These are phyloP conservation scores for Scheffersomyces segobiensis DNA, from an alignment of 1,139 yeast species.

Conservation along the genomic window DNA sequence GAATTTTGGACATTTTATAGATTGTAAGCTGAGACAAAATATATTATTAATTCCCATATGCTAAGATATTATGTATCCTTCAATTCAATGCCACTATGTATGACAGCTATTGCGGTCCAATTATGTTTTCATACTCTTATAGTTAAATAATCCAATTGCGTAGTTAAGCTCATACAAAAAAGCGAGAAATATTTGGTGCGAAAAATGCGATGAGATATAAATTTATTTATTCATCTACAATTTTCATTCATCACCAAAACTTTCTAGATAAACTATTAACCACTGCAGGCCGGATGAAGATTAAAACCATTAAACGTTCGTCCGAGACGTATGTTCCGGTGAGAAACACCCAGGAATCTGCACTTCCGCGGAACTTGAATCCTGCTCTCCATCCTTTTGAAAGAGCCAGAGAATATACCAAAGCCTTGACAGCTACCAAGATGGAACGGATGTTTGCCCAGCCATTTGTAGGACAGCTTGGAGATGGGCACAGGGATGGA, in stretches of 20 bases:
- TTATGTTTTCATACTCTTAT: too few species aligned
- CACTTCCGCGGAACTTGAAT: constrained; percentile 84
- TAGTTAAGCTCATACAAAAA: neutral
- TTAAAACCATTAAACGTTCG: constrained; percentile 88
- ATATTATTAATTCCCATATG: too few species aligned
- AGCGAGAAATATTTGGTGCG: neutral
- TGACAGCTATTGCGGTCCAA: too few species aligned
- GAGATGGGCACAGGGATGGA: constrained; percentile 94
- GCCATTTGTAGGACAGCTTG: constrained; percentile 94
- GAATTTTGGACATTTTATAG: too few species aligned
- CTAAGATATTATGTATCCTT: too few species aligned
- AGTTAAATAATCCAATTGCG: neutral
- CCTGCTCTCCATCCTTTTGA: constrained; percentile 97
- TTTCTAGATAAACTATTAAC: neutral
- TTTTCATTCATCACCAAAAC: neutral
- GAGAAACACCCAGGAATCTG: constrained; percentile 82
- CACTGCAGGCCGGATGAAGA: constrained; percentile 52
- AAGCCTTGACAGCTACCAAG: constrained; percentile 93
- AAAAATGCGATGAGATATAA: neutral
- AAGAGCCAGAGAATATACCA: constrained; percentile 92
- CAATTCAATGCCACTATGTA: neutral
- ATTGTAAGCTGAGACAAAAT: too few species aligned
- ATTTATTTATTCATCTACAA: neutral
- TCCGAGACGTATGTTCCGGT: constrained; percentile 92
- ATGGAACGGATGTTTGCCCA: constrained; percentile 96